These are phyloP conservation scores for Acanthamoeba royreba DNA, from an alignment of 208 protist species.

Conservation along the genomic window DNA sequence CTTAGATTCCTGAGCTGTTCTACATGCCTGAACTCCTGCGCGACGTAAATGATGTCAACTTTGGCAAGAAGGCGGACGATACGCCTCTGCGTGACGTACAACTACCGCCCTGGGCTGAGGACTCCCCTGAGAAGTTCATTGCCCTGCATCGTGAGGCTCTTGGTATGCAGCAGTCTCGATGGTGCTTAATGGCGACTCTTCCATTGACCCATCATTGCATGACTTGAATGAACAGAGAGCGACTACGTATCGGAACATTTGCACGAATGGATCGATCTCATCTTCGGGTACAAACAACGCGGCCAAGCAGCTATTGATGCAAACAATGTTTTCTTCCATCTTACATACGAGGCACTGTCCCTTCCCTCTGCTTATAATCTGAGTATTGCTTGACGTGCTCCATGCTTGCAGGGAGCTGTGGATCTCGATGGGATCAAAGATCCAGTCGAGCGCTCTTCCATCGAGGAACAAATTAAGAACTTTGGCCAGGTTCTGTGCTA, in stretches of 20 bases:
- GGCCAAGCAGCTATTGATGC: constrained; percentile 86
- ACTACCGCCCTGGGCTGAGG: constrained; percentile 90
- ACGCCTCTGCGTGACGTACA: constrained; percentile 86
- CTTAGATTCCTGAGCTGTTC: constrained; percentile 94
- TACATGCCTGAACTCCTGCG: constrained; percentile 92
- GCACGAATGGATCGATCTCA: constrained; percentile 95
- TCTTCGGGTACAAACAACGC: constrained; percentile 94
- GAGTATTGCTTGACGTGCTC: not conserved
- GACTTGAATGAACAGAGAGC: constrained; percentile 77
- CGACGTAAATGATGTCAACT: constrained; percentile 90
- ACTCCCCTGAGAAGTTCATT: constrained; percentile 76
- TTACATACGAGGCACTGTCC: constrained; percentile 85
- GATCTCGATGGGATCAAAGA: constrained; percentile 85
- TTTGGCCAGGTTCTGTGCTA: constrained; percentile 98
- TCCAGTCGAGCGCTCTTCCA: constrained; percentile 70
- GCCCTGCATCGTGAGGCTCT: constrained; percentile 80
- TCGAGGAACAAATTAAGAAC: constrained; percentile 92
- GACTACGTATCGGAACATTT: constrained; percentile 88
- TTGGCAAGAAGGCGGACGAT: constrained; percentile 89
- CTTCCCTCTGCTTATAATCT: not conserved
- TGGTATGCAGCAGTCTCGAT: constrained; percentile 23
- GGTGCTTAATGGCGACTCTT: not conserved
- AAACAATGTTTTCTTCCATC: constrained; percentile 93
- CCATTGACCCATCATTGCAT: not conserved
- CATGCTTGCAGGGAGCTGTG: constrained; percentile 68